Evolutionary conservation across 208 protist species (phyloP).

Genomic region (Leishmania major): DNA sequence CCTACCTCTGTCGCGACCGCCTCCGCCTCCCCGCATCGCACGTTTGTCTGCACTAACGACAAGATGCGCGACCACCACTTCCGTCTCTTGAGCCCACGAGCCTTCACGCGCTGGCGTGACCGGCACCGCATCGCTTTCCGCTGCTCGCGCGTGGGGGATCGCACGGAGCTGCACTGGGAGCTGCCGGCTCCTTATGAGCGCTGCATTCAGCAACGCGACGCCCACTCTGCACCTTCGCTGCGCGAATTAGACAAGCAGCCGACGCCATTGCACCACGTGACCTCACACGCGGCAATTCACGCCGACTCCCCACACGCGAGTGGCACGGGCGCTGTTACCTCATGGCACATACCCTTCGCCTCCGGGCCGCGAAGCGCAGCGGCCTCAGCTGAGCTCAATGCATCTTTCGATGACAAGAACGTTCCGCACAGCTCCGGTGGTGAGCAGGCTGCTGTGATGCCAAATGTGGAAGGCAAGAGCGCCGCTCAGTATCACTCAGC

Average conservation of each 20-base stretch:
- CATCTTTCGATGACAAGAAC: neutral
- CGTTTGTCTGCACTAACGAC: constrained; percentile 81
- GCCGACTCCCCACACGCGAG: neutral
- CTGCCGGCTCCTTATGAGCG: constrained; percentile 51
- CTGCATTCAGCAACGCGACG: constrained; percentile 47
- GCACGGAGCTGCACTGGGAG: constrained; percentile 46
- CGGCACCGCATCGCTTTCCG: constrained; percentile 70
- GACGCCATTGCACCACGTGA: neutral
- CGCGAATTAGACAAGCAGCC: neutral
- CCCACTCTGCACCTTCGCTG: neutral
- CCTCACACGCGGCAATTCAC: neutral
- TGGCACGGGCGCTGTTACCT: neutral
- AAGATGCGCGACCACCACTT: constrained; percentile 88
- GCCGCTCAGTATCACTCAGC: neutral
- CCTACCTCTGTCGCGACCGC: neutral
- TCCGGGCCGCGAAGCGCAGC: neutral
- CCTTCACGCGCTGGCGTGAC: constrained; percentile 76
- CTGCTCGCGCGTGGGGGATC: constrained; percentile 42
- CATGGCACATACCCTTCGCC: constrained; percentile 6
- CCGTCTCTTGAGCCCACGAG: constrained; percentile 61
- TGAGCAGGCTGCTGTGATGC: neutral
- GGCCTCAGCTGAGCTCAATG: neutral
- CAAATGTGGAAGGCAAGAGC: no score
- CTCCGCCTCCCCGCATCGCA: constrained; percentile 19
- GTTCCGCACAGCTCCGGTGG: neutral